Evolutionary conservation across 2,329 filamentous ascomycete genomes (phyloP), one percentile per base, ranked within the genome.

Genomic region (Fusarium keratoplasticum): DNA sequence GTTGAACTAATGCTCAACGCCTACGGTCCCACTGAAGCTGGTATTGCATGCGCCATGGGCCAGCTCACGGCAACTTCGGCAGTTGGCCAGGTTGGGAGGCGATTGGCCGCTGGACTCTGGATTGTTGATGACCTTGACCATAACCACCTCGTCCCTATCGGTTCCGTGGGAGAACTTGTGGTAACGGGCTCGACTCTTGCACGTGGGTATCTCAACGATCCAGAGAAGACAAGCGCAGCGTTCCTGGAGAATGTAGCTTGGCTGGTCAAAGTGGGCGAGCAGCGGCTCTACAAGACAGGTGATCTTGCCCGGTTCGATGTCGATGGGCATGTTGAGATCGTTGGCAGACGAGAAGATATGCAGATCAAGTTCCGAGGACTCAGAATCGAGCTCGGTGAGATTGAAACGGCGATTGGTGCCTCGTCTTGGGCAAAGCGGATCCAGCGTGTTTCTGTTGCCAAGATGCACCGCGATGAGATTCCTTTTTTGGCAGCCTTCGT

Each of bases 301-400:
- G 79, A 80, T 47, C 52, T 68, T 9, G 66, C 78, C 1, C 69
- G 75, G 13, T 67, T 71, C 16, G 81, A 82, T 27, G 35, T 63
- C 0, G 78, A 86, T 60, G 83, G 84, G 5, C 72, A 67, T 18
- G 77, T 87, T 10, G 71, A 79, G 0, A 86, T 83, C 60, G 72
- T 88, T 38, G 87, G 87, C 35, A 81, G 89, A 31, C 27, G 47
- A 20, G 88, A 87, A 70, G 89, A 90, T 71, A 82, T 81, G 0
- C 88, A 90, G 76, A 83, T 90, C 42, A 91, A 91, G 73, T 79
- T 90, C 11, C 83, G 84, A 20, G 90, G 90, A 42, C 89, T 85
- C 54, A 77, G 88, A 59, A 82, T 88, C 63, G 90, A 87, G 77
- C 80, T 87, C 0, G 71, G 62, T 1, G 74, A 76, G 18, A 58